Evolutionary conservation across 176 grass and related monocot species (phyloP).

Genomic region (Saccharum spontaneum): DNA sequence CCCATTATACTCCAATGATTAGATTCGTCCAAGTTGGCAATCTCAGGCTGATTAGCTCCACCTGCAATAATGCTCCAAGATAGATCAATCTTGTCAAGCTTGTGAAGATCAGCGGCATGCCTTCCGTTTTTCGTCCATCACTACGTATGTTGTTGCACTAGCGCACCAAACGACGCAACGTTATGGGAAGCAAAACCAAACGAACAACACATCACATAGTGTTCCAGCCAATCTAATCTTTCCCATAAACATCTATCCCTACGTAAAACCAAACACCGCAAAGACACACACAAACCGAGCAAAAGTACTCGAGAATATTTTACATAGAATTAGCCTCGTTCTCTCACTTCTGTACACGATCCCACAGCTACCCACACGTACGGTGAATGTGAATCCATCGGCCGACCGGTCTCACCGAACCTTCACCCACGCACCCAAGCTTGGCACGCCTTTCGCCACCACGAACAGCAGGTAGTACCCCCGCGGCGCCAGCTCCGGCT

Average conservation of each 20-base stretch:
- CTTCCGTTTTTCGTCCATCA: too few species aligned
- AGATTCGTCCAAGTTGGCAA: too few species aligned
- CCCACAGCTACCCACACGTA: background rate
- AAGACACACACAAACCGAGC: background rate
- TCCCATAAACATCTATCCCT: background rate
- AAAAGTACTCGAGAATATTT: background rate
- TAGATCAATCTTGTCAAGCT: too few species aligned
- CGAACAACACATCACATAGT: too few species aligned
- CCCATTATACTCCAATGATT: too few species aligned
- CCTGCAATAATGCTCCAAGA: too few species aligned
- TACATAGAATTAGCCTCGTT: background rate
- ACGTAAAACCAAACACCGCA: background rate
- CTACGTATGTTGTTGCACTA: too few species aligned
- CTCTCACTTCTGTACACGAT: background rate
- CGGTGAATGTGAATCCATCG: background rate
- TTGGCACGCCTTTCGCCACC: constrained; percentile 55
- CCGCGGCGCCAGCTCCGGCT: constrained; percentile 55
- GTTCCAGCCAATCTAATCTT: too few species aligned
- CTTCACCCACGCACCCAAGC: constrained; percentile 61
- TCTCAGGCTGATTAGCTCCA: too few species aligned
- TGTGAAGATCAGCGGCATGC: too few species aligned
- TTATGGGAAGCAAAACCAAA: too few species aligned
- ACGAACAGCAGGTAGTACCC: constrained; percentile 77
- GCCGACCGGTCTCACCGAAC: background rate
- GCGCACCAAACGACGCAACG: too few species aligned